phyloP scores from a whole-genome alignment of 345 rosid genomes.

The Nephelium lappaceum region DNA sequence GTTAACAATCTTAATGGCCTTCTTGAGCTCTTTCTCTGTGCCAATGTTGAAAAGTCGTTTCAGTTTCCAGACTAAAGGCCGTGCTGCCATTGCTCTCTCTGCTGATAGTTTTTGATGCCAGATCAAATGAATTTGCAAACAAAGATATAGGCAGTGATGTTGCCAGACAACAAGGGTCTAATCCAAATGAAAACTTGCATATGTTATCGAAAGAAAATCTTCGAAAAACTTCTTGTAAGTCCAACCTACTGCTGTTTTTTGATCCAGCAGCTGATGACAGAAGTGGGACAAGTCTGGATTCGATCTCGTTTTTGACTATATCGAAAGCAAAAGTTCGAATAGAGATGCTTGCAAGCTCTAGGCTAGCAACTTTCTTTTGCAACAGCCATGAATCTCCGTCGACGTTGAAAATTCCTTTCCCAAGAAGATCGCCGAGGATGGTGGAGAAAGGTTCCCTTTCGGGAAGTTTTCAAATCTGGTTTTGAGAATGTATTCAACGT shows the following conservation, averaged over 20 bases:
- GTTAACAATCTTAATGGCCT: slow-evolving; percentile 48
- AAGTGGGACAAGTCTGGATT: slow-evolving; percentile 45
- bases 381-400: slow-evolving; percentile 61
- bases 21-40: slow-evolving; percentile 51
- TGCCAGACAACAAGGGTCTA: slow-evolving; percentile 63
- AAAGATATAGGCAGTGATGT: slow-evolving; percentile 41
- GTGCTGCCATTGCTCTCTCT: slow-evolving; percentile 45
- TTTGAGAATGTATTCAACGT: slow-evolving; percentile 51
- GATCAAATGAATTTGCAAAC: slow-evolving; percentile 56
- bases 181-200: slow-evolving; percentile 68
- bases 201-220: slow-evolving; percentile 69
- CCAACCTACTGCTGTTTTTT: slow-evolving; percentile 25
- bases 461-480: slow-evolving; percentile 49
- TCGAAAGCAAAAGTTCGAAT: slow-evolving; percentile 41
- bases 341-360: slow-evolving; percentile 52
- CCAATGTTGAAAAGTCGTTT: slow-evolving; percentile 53
- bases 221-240: slow-evolving; percentile 64
- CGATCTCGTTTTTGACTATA: slow-evolving; percentile 41
- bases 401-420: slow-evolving; percentile 65
- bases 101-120: slow-evolving; percentile 56
- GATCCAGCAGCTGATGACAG: slow-evolving; percentile 22
- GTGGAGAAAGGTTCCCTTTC: slow-evolving; percentile 51
- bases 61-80: slow-evolving; percentile 60
- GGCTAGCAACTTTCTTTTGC: slow-evolving; percentile 59
- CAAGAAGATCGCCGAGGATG: slow-evolving; percentile 51